Evolutionary conservation across 345 rosid species (phyloP).

Genomic region (Lagerstroemia speciosa): DNA sequence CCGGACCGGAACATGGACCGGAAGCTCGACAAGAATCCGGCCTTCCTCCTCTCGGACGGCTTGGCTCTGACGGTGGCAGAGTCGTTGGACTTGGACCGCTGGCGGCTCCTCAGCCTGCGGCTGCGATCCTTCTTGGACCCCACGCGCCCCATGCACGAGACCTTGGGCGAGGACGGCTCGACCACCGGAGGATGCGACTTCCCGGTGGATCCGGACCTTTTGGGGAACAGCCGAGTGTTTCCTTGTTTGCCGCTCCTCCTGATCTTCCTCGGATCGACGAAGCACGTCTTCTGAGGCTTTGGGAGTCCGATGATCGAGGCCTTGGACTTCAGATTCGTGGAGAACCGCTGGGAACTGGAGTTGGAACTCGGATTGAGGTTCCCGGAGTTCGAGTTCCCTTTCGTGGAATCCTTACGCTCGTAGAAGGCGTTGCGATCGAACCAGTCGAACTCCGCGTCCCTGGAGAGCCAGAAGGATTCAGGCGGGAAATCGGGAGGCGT

Average conservation of each 20-base stretch:
- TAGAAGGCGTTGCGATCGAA: slow-evolving; percentile 72
- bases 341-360: slow-evolving; percentile 57
- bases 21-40: slow-evolving; percentile 43
- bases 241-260: slow-evolving; percentile 36
- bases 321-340: slow-evolving; percentile 31
- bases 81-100: slow-evolving; percentile 15
- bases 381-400: slow-evolving; percentile 35
- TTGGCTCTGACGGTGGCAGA: slow-evolving; percentile 18
- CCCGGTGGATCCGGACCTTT: slow-evolving; percentile 31
- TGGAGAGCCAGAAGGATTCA: slow-evolving; percentile 72
- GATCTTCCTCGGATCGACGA: slow-evolving; percentile 31
- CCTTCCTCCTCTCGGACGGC: slow-evolving; percentile 21
- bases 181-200: slow-evolving; percentile 31
- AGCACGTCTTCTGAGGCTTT: slow-evolving; percentile 59
- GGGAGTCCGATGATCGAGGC: slow-evolving; percentile 71
- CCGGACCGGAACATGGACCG: slow-evolving; percentile 40
- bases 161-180: slow-evolving; percentile 91
- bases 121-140: slow-evolving; percentile 63
- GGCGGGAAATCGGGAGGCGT: slow-evolving; percentile 59
- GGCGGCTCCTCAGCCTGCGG: slow-evolving; percentile 35
- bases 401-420: slow-evolving; percentile 75
- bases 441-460: slow-evolving; percentile 82
- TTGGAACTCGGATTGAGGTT: slow-evolving; percentile 16
- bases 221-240: slow-evolving; percentile 42
- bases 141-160: slow-evolving; percentile 87